A percentile compares a stretch with the other conserved stretches of the same genome.
Evolutionary conservation across 2,329 filamentous ascomycete species (phyloP).

Genomic region (Pseudofabraea citricarpa): DNA sequence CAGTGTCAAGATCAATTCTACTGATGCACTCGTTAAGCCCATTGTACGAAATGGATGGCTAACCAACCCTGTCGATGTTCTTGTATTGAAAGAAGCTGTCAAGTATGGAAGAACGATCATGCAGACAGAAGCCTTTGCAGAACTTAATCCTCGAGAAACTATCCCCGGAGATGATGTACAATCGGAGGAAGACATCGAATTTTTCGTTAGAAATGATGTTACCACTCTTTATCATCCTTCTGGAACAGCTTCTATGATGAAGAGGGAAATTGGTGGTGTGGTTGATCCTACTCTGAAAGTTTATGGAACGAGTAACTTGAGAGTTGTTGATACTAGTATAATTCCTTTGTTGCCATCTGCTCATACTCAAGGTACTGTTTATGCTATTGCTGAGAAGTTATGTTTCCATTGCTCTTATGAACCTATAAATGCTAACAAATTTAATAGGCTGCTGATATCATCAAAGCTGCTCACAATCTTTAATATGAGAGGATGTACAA

Average conservation of each 20-base stretch:
- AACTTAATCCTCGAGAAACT: conserved; percentile 25
- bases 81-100: conserved; percentile 13
- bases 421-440: too few relatives aligned
- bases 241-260: conserved; percentile 8
- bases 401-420: too few relatives aligned
- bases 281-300: conserved; percentile 7
- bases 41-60: conserved; percentile 29
- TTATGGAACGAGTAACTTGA: conserved; percentile 6
- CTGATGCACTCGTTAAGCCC: conserved; percentile 20
- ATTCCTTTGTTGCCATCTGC: conserved; percentile 6
- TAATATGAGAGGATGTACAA: too few relatives aligned
- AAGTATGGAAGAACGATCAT: conserved; percentile 9
- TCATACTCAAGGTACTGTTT: conserved; percentile 6
- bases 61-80: conserved; percentile 30
- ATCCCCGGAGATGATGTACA: conserved; percentile 20
- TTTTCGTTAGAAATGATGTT: conserved; percentile 23
- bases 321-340: conserved; percentile 9
- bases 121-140: conserved; percentile 25
- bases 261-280: conserved; percentile 7
- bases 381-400: conserved; percentile 10
- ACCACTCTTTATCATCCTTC: conserved; percentile 30
- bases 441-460: too few relatives aligned
- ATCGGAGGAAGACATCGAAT: conserved; percentile 16
- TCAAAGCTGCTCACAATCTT: too few relatives aligned
- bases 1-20: conserved; percentile 23